Base-by-base conservation (phyloP, 495 filamentous ascomycete genomes). In the Lasiosphaeriaceae sp. region DNA sequence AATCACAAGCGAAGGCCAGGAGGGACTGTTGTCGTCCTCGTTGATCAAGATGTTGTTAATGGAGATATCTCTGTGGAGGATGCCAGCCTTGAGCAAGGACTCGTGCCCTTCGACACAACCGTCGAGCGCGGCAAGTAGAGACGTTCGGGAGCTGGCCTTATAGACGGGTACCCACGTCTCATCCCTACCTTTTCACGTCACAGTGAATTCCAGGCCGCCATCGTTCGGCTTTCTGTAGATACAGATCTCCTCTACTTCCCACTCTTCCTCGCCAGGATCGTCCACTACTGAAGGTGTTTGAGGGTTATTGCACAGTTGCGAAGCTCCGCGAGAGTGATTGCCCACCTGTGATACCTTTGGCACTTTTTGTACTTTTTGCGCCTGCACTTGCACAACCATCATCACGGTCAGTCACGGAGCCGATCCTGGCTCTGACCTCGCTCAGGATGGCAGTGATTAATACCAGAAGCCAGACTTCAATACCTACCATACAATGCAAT, bases 21-120 rank as follows among this genome's bases (percentile, higher is more conserved):
- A 52, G n/a, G n/a, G 62, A 49, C 69, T 69, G n/a, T 56, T 47
- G 1, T 61, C 48, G 29, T 72, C 71, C 52, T 76, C 57, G 52
- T 68, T 75, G 11, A 79, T 67, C 63, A 77, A 69, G 34, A 77
- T 54, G 57, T 77, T 77, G 24, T 71, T 69, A 17, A 70, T 63
- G 31, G 57, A 51, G 11, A 76, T 68, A 53, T 74, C 62, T 51
- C 66, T 50, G 49, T 76, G 66, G 19, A 75, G 61, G 35, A 57
- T 11, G 47, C 31, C 37, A 24, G 47, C 55, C 37, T 52, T 54
- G 24, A 22, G 52, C 52, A 57, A 29, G 5, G 55, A 57, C 11
- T 57, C 47, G 8, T 57, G 37, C 29, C 55, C 47, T 34, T 63
- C 41, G 57, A 78, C 74, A 14, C 62, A 78, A 29, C 58, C 60